Conservation (phyloP, 164 flowering plant genomes). For the Pachysandra terminalis region DNA sequence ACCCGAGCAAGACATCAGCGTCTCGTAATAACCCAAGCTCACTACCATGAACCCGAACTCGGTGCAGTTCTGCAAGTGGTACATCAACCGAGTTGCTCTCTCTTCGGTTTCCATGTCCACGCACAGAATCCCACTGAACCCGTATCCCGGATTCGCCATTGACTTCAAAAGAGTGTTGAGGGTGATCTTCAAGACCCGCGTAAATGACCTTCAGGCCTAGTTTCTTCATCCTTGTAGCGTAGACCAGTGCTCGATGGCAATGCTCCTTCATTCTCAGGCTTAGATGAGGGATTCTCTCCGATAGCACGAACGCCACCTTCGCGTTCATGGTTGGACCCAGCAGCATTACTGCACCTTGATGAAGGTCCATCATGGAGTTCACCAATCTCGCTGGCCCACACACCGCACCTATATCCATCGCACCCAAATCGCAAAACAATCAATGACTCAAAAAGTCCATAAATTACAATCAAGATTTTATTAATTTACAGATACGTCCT, state of each 20-base stretch:
- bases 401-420: conserved; percentile 47
- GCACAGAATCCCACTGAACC: conserved; percentile 76
- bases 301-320: conserved; percentile 82
- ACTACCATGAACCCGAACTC: conserved; percentile 76
- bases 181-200: conserved; percentile 92
- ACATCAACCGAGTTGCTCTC: conserved; percentile 52
- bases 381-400: conserved; percentile 62
- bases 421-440: no score
- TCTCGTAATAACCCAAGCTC: conserved; percentile 72
- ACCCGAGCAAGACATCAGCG: conserved; percentile 78
- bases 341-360: conserved; percentile 63
- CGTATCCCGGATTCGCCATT: conserved; percentile 62
- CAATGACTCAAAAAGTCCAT: no score
- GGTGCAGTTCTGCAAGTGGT: conserved; percentile 48
- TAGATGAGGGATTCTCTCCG: conserved; percentile 66
- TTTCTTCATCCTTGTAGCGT: conserved; percentile 67
- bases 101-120: conserved; percentile 89
- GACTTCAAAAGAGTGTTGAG: conserved; percentile 62
- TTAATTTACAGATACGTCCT: no score
- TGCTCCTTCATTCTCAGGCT: conserved; percentile 85
- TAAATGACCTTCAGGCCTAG: conserved; percentile 85
- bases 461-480: no score
- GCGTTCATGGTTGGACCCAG: conserved; percentile 91
- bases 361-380: conserved; percentile 78
- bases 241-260: conserved; percentile 57